phyloP scores from a whole-genome alignment of 1,284 basidiomycete species.

The Serendipita sp. region DNA sequence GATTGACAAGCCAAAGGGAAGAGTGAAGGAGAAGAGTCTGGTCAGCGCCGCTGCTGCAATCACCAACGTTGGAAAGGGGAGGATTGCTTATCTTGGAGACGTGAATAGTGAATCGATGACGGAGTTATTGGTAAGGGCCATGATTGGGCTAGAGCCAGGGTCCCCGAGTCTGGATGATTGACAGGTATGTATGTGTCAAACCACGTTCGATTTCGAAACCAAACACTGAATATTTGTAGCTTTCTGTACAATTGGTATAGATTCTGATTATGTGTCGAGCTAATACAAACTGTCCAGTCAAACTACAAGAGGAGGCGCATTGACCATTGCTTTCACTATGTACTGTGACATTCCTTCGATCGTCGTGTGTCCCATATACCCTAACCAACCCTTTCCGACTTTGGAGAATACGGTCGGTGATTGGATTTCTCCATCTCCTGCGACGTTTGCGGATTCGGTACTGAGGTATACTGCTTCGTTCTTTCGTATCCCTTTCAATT shows the following conservation, averaged over 20 bases:
- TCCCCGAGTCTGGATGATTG: too few species aligned
- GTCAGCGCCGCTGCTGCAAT: not conserved
- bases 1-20: too few species aligned
- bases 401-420: not conserved
- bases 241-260: too few species aligned
- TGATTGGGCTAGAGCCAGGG: too few species aligned
- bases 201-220: too few species aligned
- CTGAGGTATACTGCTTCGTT: not conserved
- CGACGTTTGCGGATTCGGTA: not conserved
- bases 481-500: not conserved
- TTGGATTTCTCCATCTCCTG: not conserved
- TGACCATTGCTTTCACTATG: not conserved
- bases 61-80: not conserved
- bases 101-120: not conserved
- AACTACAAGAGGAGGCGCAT: too few species aligned
- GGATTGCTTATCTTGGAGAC: not conserved
- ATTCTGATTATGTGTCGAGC: too few species aligned
- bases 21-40: not conserved
- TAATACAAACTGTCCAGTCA: too few species aligned
- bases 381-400: not conserved
- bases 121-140: not conserved
- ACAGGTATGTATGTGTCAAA: too few species aligned
- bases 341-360: not conserved
- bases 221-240: too few species aligned
- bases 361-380: not conserved